Conservation (phyloP, 2,329 filamentous ascomycete species). For the Aurifilum marmelostoma region DNA sequence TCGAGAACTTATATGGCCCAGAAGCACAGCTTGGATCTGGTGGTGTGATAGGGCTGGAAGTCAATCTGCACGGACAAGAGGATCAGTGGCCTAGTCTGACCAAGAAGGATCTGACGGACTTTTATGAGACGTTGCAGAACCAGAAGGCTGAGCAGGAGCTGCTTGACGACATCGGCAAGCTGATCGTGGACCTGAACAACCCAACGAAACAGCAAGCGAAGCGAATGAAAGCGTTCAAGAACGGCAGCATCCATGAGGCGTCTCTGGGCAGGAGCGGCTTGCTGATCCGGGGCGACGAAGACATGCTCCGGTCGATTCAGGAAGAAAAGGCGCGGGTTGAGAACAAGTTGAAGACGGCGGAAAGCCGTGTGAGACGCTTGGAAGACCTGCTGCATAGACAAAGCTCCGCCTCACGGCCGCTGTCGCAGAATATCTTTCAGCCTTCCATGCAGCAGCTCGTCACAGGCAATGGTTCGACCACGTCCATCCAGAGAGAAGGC, state of each 20-base stretch:
- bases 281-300: slow-evolving; percentile 84
- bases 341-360: slow-evolving; percentile 76
- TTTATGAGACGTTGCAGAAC: slow-evolving; percentile 67
- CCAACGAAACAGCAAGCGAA: slow-evolving; percentile 87
- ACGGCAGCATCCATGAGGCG: slow-evolving; percentile 92
- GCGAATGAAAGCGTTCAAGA: slow-evolving; percentile 91
- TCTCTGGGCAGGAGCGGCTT: slow-evolving; percentile 84
- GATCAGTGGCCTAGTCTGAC: slow-evolving; percentile 78
- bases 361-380: slow-evolving; percentile 86
- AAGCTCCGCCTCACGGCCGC: slow-evolving; percentile 59
- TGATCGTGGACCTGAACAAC: slow-evolving; percentile 76
- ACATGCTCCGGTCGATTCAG: slow-evolving; percentile 74
- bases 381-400: slow-evolving; percentile 93
- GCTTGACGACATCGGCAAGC: slow-evolving; percentile 72
- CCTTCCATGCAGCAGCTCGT: slow-evolving; percentile 49
- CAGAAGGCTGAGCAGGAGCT: slow-evolving; percentile 68
- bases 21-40: slow-evolving; percentile 66
- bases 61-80: slow-evolving; percentile 81
- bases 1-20: slow-evolving; percentile 72
- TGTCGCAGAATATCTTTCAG: slow-evolving; percentile 60
- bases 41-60: slow-evolving; percentile 76
- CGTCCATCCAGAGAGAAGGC: slow-evolving; percentile 51
- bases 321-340: slow-evolving; percentile 80
- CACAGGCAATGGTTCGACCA: slow-evolving; percentile 54
- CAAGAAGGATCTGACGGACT: slow-evolving; percentile 76